phyloP scores from a whole-genome alignment of 2,329 filamentous ascomycete genomes.

The Cladophialophora bantiana region DNA sequence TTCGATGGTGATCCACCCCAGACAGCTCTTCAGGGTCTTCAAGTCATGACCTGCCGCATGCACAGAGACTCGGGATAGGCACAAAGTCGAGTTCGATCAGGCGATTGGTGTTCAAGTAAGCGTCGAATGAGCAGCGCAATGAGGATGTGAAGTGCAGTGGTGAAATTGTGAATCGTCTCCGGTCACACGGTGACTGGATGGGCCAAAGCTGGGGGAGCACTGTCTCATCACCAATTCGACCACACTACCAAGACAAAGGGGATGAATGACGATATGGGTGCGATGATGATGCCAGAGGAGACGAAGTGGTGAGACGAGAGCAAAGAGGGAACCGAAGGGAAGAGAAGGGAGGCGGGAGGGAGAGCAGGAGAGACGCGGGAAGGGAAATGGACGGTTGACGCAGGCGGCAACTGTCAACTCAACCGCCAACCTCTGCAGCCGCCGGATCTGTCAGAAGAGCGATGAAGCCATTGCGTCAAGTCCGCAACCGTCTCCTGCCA shows the following conservation, averaged over 20 bases:
- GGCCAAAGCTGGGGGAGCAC: not conserved
- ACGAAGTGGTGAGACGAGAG: conserved; percentile 6
- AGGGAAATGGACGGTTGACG: no score
- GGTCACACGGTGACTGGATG: not conserved
- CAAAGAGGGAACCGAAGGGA: not conserved
- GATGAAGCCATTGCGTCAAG: not conserved
- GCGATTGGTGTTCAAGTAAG: not conserved
- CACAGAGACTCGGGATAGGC: not conserved
- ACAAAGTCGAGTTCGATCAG: not conserved
- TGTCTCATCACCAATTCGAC: not conserved
- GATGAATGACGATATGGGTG: not conserved
- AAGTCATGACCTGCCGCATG: conserved; percentile 14
- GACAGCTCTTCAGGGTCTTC: conserved; percentile 17
- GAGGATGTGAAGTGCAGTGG: not conserved
- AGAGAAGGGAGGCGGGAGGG: not conserved
- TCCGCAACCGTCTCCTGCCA: not conserved
- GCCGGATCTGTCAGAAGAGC: not conserved
- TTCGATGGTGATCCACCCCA: conserved; percentile 11
- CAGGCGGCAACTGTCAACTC: not conserved
- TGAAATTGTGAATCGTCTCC: not conserved
- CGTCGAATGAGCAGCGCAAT: not conserved
- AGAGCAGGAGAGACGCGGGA: not conserved
- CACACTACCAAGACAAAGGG: not conserved
- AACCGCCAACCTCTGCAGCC: not conserved
- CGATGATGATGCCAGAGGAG: not conserved